These are phyloP conservation scores for Mycena sanguinolenta DNA, from an alignment of 768 basidiomycete genomes.

Conservation along the genomic window DNA sequence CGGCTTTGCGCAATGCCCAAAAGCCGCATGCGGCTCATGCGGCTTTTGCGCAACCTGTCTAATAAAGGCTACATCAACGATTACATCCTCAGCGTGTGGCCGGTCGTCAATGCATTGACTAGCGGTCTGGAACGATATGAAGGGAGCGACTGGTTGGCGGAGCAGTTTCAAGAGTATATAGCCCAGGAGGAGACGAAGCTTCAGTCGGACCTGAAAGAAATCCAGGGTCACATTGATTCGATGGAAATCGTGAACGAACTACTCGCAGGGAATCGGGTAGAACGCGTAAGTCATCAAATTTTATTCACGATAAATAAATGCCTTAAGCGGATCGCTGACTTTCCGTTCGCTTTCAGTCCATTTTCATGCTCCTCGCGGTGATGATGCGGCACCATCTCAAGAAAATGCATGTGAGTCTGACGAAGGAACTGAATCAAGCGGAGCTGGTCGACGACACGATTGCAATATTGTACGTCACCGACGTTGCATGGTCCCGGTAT, in stretches of 20 bases:
- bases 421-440: slow-evolving; percentile 4
- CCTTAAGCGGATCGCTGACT: too few relatives aligned
- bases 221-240: slow-evolving; percentile 25
- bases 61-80: slow-evolving; percentile 13
- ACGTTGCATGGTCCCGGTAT: slow-evolving; percentile 21
- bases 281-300: slow-evolving; percentile 9
- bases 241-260: slow-evolving; percentile 9
- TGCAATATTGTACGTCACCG: slow-evolving; percentile 15
- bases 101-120: slow-evolving; percentile 7
- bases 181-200: slow-evolving; percentile 18
- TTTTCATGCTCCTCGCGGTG: slow-evolving; percentile 13
- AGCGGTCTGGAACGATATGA: slow-evolving; percentile 12
- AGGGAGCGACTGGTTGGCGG: slow-evolving; percentile 7
- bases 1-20: too few relatives aligned
- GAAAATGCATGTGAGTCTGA: slow-evolving; percentile 26
- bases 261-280: neutral
- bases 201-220: neutral
- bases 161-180: slow-evolving; percentile 22
- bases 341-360: neutral
- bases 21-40: too few relatives aligned
- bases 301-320: too few relatives aligned
- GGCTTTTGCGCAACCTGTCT: too few relatives aligned
- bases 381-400: slow-evolving; percentile 25
- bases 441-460: slow-evolving; percentile 6
- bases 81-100: slow-evolving; percentile 20